Conservation (phyloP, 495 filamentous ascomycete species). For the Daldinia bambusicola region DNA sequence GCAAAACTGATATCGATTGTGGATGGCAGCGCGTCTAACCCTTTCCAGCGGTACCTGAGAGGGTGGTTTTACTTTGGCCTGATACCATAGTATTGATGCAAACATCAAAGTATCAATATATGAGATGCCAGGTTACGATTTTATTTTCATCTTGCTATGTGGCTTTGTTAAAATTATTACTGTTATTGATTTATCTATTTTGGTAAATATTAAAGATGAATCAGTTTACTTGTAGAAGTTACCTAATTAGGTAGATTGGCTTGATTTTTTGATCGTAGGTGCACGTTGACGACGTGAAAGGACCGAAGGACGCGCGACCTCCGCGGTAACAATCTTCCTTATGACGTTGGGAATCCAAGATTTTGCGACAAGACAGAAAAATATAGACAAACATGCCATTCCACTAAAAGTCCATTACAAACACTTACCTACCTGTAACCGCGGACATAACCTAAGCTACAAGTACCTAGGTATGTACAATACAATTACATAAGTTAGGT, state of each 20-base stretch:
- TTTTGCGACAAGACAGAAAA: slow-evolving; percentile 30
- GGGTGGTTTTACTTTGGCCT: no score
- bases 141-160: background rate
- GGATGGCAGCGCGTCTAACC: no score
- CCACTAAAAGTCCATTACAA: slow-evolving; percentile 3
- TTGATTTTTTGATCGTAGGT: slow-evolving; percentile 1
- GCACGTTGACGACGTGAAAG: slow-evolving; percentile 29
- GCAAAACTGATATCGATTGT: no score
- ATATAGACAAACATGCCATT: background rate
- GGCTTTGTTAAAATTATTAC: background rate
- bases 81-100: background rate
- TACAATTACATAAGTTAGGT: no score
- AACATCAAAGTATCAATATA: no score
- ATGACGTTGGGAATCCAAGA: slow-evolving; percentile 39
- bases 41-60: no score
- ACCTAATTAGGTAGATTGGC: no score
- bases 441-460: no score
- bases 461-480: background rate
- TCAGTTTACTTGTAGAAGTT: no score
- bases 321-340: slow-evolving; percentile 19
- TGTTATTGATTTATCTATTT: background rate
- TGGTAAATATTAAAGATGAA: no score
- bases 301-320: slow-evolving; percentile 19
- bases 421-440: slow-evolving; percentile 3
- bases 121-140: background rate